These are phyloP conservation scores for Diplotaxis tenuifolia DNA, from an alignment of 345 rosid genomes.

Conservation along the genomic window DNA sequence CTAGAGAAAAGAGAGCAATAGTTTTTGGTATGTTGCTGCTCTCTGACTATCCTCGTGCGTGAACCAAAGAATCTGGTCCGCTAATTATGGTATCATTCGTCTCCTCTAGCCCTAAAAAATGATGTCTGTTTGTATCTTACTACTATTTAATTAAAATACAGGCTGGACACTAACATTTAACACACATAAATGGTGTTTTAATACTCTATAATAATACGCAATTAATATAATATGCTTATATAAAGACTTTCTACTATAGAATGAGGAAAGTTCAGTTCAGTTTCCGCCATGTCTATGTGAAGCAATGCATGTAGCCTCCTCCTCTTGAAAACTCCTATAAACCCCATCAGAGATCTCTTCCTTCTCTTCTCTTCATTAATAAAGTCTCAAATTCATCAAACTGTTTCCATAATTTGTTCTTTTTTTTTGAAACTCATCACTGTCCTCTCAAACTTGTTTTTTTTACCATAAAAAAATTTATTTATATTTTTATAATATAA, in stretches of 20 bases:
- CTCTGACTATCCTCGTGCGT: constrained; percentile 17
- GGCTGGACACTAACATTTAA: constrained; percentile 12
- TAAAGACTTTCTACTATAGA: neutral
- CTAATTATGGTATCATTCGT: constrained; percentile 28
- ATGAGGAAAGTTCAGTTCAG: constrained; percentile 16
- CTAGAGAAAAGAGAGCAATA: constrained; percentile 3
- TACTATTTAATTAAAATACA: constrained; percentile 14
- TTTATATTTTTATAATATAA: too few species aligned
- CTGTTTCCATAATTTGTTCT: constrained; percentile 1
- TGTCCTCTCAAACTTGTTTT: too few species aligned
- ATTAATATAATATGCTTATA: neutral
- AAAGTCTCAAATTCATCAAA: constrained; percentile 5
- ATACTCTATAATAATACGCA: neutral
- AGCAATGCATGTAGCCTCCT: constrained; percentile 29
- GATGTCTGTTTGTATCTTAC: constrained; percentile 17
- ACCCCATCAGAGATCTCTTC: neutral
- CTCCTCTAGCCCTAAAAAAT: constrained; percentile 33
- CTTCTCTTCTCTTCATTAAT: neutral
- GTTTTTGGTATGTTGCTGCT: neutral
- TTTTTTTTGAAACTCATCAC: too few species aligned
- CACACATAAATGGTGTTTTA: neutral
- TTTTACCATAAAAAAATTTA: too few species aligned
- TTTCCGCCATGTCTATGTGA: constrained; percentile 30
- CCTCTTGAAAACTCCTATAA: neutral
- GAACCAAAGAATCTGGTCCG: constrained; percentile 30